phyloP scores from a whole-genome alignment of 805 yeast species.

The Candida alai region DNA sequence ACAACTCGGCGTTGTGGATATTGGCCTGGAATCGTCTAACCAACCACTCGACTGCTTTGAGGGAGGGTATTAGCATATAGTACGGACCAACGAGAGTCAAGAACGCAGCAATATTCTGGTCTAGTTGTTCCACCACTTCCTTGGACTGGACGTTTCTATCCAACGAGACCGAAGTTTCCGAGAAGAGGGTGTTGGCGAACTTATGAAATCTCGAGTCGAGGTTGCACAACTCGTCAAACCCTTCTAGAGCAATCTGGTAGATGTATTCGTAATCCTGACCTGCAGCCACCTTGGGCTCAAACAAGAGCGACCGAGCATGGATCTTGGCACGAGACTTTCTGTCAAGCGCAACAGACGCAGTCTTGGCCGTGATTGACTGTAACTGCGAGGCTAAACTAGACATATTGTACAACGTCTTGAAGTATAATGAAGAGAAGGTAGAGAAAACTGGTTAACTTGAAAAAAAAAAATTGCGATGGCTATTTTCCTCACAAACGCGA shows the following conservation, averaged over 20 bases:
- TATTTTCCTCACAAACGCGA: too few species aligned
- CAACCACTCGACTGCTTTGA: conserved; percentile 90
- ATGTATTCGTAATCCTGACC: conserved; percentile 88
- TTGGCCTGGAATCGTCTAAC: conserved; percentile 87
- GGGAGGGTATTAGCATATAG: conserved; percentile 69
- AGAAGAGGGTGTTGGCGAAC: conserved; percentile 71
- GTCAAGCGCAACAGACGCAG: conserved; percentile 74
- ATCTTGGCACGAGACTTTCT: conserved; percentile 81
- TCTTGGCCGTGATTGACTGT: conserved; percentile 59
- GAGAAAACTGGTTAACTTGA: not conserved
- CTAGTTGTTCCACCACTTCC: conserved; percentile 72
- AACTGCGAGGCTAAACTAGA: conserved; percentile 79
- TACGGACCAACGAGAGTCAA: conserved; percentile 71
- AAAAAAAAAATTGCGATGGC: conserved; percentile 4
- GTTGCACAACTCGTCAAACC: conserved; percentile 64
- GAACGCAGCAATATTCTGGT: conserved; percentile 71
- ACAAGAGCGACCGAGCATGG: conserved; percentile 85
- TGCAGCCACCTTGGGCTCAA: conserved; percentile 85
- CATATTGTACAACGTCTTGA: conserved; percentile 22
- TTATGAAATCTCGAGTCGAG: conserved; percentile 72
- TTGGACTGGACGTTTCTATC: conserved; percentile 80
- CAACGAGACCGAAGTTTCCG: conserved; percentile 71
- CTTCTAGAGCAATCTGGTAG: conserved; percentile 67
- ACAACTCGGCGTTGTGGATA: conserved; percentile 68
- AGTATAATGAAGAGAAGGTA: not conserved